Evolutionary conservation across 2,329 filamentous ascomycete genomes (phyloP), one percentile per base, ranked within the genome.

Genomic region (Botrytis fabae): DNA sequence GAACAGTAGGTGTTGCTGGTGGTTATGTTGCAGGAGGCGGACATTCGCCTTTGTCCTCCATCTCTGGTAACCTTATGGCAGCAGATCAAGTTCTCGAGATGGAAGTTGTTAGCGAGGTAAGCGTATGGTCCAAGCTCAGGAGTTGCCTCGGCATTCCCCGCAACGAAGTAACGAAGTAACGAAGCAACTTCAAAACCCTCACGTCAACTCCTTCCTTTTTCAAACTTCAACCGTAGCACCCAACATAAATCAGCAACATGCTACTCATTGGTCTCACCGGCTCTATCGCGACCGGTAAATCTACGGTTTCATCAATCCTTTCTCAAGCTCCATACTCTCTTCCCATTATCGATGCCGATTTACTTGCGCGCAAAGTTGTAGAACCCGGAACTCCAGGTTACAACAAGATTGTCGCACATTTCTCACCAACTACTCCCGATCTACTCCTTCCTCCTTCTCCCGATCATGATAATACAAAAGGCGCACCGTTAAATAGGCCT

Each of bases 221-320:
- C 42, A 70, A 44, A 38, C 69, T 35, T 40, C 60, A 40, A 25
- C 12, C 69, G 65, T 22, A 71, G 32, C 62, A 48, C 6, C 44
- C 32, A 68, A 10, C 35, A 14, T 16, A 42, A 42, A 69, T 20
- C 32, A 35, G 7, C 65, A 77, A 60, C 71, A 98, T 98, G 96
- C 89, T 98, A 66, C 90, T 99, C 80, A 94, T 99, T 79, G 96
- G 96, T 73, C 90, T 99, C 40, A 99, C 96, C 14, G 96, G 96
- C 81, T 97, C 95, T 75, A 98, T 99, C 81, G 96, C 96, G 74
- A 99, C 96, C 9, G 96, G 96, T 82, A 99, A 99, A 88, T 97
- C 95, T 63, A 99, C 95, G 77, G 94, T 98, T 72, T 97, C 96
- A 42, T 86, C 88, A 57, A 88, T 97, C 78, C 92, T 99, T 79